Percentiles rank a stretch among this genome's conserved stretches.
Conservation (phyloP, 1,139 yeast genomes). For the Neolecta irregularis region DNA sequence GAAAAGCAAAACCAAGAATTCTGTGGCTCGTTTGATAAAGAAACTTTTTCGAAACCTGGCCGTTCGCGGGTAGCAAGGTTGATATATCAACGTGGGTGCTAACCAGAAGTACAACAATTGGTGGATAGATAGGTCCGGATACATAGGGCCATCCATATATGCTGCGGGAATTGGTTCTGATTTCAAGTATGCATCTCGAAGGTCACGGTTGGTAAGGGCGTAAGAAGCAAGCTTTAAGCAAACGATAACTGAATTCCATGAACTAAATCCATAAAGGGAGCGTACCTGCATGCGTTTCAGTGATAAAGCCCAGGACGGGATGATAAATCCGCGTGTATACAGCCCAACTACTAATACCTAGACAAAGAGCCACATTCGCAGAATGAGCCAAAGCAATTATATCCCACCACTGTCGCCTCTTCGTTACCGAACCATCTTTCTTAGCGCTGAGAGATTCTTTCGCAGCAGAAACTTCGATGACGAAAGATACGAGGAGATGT, state of each 20-base stretch:
- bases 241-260: conserved; percentile 20
- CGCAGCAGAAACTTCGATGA: conserved; percentile 24
- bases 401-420: conserved; percentile 23
- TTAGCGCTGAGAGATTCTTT: conserved; percentile 12
- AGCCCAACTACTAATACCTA: no score
- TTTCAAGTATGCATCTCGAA: conserved; percentile 24
- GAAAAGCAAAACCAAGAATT: no score
- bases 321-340: no score
- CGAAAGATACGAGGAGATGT: conserved; percentile 26
- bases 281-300: conserved; percentile 26
- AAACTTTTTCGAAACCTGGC: no score
- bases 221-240: conserved; percentile 31
- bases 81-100: conserved; percentile 34
- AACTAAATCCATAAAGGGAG: neutral
- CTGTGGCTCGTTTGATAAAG: no score
- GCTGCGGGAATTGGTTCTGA: conserved; percentile 22
- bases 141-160: conserved; percentile 26
- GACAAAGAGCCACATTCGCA: no score
- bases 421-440: conserved; percentile 1
- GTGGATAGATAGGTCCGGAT: conserved; percentile 25
- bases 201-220: conserved; percentile 31
- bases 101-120: conserved; percentile 30
- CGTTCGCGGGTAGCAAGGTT: no score
- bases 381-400: no score
- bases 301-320: conserved; percentile 31